Percentiles rank a stretch among this genome's conserved stretches.
Evolutionary conservation across 176 grass and related monocot species (phyloP).

Genomic region (Avena insularis): DNA sequence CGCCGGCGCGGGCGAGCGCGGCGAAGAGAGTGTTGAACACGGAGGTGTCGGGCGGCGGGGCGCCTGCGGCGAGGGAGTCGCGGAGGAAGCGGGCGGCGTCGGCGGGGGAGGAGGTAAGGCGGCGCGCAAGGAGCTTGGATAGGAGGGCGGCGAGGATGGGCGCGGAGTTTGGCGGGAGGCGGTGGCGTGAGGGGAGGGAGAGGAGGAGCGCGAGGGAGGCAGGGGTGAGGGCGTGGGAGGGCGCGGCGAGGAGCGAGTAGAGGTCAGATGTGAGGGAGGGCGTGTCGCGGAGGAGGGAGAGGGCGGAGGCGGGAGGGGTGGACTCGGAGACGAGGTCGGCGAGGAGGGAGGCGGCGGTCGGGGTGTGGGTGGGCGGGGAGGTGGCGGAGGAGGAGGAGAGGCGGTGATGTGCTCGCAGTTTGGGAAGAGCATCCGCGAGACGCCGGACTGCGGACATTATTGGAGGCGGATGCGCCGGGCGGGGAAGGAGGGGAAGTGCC

Average conservation of each 20-base stretch:
- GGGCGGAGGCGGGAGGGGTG: slow-evolving; percentile 5
- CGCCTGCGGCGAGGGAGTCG: slow-evolving; percentile 57
- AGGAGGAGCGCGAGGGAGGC: slow-evolving; percentile 47
- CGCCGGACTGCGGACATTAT: slow-evolving; percentile 39
- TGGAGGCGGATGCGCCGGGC: neutral
- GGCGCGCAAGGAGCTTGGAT: slow-evolving; percentile 51
- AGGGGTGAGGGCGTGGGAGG: slow-evolving; percentile 1
- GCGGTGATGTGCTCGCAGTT: neutral
- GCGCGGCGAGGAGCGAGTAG: slow-evolving; percentile 45
- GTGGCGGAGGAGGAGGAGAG: neutral
- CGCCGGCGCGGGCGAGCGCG: slow-evolving; percentile 43
- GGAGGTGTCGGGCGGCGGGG: slow-evolving; percentile 37
- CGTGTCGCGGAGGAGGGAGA: slow-evolving; percentile 33
- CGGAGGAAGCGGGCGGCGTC: slow-evolving; percentile 54
- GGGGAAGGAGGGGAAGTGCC: neutral
- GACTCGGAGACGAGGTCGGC: slow-evolving; percentile 32
- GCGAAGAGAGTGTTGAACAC: slow-evolving; percentile 61
- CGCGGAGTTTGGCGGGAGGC: slow-evolving; percentile 45
- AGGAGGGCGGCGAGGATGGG: slow-evolving; percentile 44
- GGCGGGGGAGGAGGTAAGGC: slow-evolving; percentile 38
- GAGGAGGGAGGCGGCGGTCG: slow-evolving; percentile 42
- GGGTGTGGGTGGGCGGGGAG: neutral
- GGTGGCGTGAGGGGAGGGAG: slow-evolving; percentile 46
- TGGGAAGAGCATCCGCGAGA: neutral
- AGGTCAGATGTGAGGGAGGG: slow-evolving; percentile 37